phyloP scores from a whole-genome alignment of 2,329 filamentous ascomycete genomes.

The Arachnopeziza araneosa region DNA sequence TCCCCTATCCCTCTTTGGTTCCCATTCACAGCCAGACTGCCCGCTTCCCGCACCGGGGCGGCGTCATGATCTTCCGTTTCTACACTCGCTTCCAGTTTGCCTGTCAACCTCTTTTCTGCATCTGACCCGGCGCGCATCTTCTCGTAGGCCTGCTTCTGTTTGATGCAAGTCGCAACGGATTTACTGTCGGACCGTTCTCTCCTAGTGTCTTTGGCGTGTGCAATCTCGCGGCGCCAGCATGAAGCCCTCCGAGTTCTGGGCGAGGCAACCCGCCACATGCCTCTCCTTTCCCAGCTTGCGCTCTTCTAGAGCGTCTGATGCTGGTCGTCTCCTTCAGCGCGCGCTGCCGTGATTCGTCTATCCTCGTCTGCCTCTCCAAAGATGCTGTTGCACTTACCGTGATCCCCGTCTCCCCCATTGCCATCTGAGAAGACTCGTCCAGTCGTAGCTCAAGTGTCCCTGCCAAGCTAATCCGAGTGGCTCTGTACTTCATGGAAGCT shows the following conservation, averaged over 20 bases:
- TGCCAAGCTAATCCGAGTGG: slow-evolving; percentile 5
- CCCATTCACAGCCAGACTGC: no score
- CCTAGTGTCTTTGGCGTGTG: not conserved
- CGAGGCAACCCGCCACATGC: not conserved
- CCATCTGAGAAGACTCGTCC: not conserved
- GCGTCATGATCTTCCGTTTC: no score
- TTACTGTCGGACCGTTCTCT: not conserved
- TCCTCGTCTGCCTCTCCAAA: not conserved
- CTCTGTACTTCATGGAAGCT: slow-evolving; percentile 5
- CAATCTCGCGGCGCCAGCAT: not conserved
- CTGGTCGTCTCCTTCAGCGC: not conserved
- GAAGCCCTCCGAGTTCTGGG: not conserved
- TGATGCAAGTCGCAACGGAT: not conserved
- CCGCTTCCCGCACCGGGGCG: no score
- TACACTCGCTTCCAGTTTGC: not conserved
- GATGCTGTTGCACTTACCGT: not conserved
- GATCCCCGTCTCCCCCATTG: not conserved
- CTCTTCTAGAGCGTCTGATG: not conserved
- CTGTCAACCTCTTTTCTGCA: not conserved
- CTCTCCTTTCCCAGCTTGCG: not conserved
- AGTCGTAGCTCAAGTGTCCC: not conserved
- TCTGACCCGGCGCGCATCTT: not conserved
- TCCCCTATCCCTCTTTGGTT: no score
- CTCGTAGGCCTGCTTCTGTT: not conserved
- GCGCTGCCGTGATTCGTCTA: not conserved